phyloP scores from a whole-genome alignment of 129 eudicot species.

The Flaveria bidentis region DNA sequence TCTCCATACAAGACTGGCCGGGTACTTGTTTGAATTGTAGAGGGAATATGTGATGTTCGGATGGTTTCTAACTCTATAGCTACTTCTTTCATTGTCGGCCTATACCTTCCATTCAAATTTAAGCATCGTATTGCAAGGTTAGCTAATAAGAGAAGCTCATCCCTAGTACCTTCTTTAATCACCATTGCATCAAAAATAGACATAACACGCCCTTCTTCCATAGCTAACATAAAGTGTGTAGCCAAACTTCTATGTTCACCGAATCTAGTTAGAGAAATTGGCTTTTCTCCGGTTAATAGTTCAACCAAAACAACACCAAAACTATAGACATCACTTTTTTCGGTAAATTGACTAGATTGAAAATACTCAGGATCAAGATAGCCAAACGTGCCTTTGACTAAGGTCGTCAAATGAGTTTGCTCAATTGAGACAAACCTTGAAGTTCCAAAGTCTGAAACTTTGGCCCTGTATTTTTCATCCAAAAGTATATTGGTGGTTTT shows the following conservation, averaged over 20 bases:
- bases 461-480: conserved; percentile 1
- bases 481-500: conserved; percentile 29
- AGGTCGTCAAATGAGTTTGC: conserved; percentile 36
- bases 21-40: not conserved
- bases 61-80: too few relatives aligned
- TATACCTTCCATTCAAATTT: conserved; percentile 8
- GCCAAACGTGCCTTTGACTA: conserved; percentile 35
- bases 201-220: conserved; percentile 26
- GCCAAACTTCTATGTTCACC: conserved; percentile 27
- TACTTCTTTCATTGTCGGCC: too few relatives aligned
- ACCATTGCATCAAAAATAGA: conserved; percentile 23
- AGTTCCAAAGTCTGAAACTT: conserved; percentile 35
- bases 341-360: conserved; percentile 31
- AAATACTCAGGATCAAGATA: conserved; percentile 38
- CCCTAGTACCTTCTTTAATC: conserved; percentile 16
- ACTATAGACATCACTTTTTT: conserved; percentile 37
- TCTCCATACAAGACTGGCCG: not conserved
- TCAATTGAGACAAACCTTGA: conserved; percentile 28
- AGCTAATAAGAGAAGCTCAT: conserved; percentile 20
- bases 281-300: conserved; percentile 26
- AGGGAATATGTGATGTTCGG: not conserved
- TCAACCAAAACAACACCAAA: conserved; percentile 36
- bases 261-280: conserved; percentile 23
- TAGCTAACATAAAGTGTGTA: conserved; percentile 9
- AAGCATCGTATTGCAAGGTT: conserved; percentile 22